Base-by-base conservation (phyloP, 2,329 filamentous ascomycete genomes). In the Aspergillus calidoustus region DNA sequence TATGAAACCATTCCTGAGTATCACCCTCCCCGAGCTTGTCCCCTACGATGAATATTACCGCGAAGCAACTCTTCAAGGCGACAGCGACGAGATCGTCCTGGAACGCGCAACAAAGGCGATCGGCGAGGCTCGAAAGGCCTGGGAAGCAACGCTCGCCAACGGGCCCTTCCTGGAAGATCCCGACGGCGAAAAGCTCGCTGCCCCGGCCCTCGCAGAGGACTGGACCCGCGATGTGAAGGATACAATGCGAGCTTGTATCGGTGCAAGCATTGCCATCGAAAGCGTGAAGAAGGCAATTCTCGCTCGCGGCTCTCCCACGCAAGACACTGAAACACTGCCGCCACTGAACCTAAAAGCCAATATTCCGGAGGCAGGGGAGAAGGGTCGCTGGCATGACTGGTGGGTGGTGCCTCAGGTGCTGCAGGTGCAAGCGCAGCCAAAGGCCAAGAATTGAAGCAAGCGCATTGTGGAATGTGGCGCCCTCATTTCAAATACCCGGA, bases 1-100 rank as follows among this genome's bases (percentile, higher is more conserved):
- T 61, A 95, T 96, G 91, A 91, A 90, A 70, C 91, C 92, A 0
- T 97, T 96, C 71, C 81, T 89, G 1, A 74, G 80, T 7, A 84
- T 96, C 59, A 84, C 85, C 9, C 82, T 91, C 2, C 91, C 92
- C 0, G 84, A 87, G 62, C 81, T 91, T 13, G 87, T 91, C 0
- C 79, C 85, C 0, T 90, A 86, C 64, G 85, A 87, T 7, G 85
- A 88, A 15, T 92, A 91, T 64, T 75, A 79, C 19, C 72, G 72
- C 7, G 77, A 79, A 57, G 73, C 75, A 3, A 72, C 69, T 68
- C 74, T 82, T 2, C 77, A 81, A 30, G 77, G 77, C 9, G 79
- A 83, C 54, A 74, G 76, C 2, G 79, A 83, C 41, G 65, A 63
- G 28, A 57, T 74, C 53, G 69, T 81, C 13, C 62, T 81, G 31